Percentiles rank a stretch among this genome's conserved stretches.
Conservation (phyloP, 2,329 filamentous ascomycete species). For the Akanthomyces uredinophilus region DNA sequence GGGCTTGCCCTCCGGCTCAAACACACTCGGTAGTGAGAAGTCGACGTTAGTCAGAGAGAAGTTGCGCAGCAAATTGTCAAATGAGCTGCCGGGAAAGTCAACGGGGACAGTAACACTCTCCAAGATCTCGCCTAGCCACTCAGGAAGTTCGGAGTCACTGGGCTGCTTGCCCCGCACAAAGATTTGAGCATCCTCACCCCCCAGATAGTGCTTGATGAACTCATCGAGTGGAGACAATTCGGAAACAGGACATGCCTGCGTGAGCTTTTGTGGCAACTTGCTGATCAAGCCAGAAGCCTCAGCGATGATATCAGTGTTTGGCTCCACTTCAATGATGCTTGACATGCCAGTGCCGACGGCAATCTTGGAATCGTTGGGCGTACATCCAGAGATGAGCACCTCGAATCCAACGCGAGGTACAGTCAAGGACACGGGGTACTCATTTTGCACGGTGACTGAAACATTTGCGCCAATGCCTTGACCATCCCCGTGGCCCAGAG, state of each 20-base stretch:
- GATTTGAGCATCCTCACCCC: slow-evolving; percentile 70
- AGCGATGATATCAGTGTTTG: slow-evolving; percentile 61
- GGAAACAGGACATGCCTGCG: slow-evolving; percentile 67
- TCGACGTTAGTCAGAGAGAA: slow-evolving; percentile 83
- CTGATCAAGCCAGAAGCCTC: slow-evolving; percentile 67
- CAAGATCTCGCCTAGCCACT: slow-evolving; percentile 77
- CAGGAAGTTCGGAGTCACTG: slow-evolving; percentile 62
- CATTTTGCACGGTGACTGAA: slow-evolving; percentile 65
- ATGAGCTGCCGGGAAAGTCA: slow-evolving; percentile 73
- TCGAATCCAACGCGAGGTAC: slow-evolving; percentile 80
- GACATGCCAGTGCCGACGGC: slow-evolving; percentile 72
- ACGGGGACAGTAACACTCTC: slow-evolving; percentile 78
- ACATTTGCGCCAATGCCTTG: slow-evolving; percentile 77
- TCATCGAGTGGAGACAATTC: slow-evolving; percentile 78
- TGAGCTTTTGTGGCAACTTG: slow-evolving; percentile 69
- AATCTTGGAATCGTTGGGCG: slow-evolving; percentile 65
- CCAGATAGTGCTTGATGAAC: slow-evolving; percentile 74
- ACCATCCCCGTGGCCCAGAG: slow-evolving; percentile 38
- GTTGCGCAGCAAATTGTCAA: slow-evolving; percentile 79
- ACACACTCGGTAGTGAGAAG: slow-evolving; percentile 76
- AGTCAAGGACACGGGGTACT: slow-evolving; percentile 70
- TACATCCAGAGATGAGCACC: slow-evolving; percentile 79
- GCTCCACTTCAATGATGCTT: slow-evolving; percentile 59
- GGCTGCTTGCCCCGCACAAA: slow-evolving; percentile 76
- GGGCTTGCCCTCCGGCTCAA: slow-evolving; percentile 67